phyloP scores from a whole-genome alignment of 129 eudicot genomes.

The Flaveria ramosissima region DNA sequence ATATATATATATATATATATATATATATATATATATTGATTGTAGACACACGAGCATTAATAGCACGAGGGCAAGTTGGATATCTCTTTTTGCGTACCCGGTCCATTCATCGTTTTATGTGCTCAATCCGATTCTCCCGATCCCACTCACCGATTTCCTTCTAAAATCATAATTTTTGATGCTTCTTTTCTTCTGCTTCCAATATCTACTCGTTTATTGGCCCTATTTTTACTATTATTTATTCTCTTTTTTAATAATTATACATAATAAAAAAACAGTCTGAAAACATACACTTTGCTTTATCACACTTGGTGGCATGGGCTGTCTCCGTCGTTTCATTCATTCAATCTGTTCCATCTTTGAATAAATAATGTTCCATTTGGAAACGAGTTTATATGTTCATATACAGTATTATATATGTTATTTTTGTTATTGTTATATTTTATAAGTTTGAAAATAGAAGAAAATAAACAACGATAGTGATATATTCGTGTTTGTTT shows the following conservation, averaged over 20 bases:
- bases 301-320: slow-evolving; percentile 15
- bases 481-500: too few relatives aligned
- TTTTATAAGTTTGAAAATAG: background rate
- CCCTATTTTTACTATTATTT: background rate
- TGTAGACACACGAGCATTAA: slow-evolving; percentile 23
- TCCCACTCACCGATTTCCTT: slow-evolving; percentile 19
- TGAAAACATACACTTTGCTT: slow-evolving; percentile 12
- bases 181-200: background rate
- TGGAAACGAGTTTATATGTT: background rate
- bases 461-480: background rate
- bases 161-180: slow-evolving; percentile 25
- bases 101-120: slow-evolving; percentile 20
- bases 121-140: slow-evolving; percentile 28
- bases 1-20: too few relatives aligned
- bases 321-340: background rate
- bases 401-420: background rate
- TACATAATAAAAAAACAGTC: background rate
- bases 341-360: background rate
- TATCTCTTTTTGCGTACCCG: slow-evolving; percentile 27
- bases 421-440: background rate
- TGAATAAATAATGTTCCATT: background rate
- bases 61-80: slow-evolving; percentile 35
- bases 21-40: too few relatives aligned
- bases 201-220: slow-evolving; percentile 9
- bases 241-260: background rate